phyloP scores from a whole-genome alignment of 2,329 filamentous ascomycete species.

The Colletotrichum orbiculare region DNA sequence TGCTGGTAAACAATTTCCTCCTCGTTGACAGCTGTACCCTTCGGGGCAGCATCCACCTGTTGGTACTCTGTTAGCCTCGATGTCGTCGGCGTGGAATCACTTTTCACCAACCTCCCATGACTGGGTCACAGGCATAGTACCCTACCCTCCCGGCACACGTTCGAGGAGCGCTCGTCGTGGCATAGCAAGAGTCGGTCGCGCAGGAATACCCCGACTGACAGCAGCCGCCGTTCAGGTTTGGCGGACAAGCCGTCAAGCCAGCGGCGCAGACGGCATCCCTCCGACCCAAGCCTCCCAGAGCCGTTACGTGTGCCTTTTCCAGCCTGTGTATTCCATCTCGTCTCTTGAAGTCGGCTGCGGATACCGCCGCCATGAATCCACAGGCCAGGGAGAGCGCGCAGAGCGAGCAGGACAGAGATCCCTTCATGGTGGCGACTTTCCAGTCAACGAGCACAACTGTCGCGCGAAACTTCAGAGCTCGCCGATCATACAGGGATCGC shows the following conservation, averaged over 20 bases:
- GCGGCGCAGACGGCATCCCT: conserved; percentile 41
- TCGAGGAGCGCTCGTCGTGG: conserved; percentile 55
- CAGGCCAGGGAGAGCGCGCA: conserved; percentile 20
- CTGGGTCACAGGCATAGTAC: conserved; percentile 54
- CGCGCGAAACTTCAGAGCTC: not conserved
- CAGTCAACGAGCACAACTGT: conserved; percentile 7
- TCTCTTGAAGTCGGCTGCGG: conserved; percentile 43
- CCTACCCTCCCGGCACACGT: conserved; percentile 50
- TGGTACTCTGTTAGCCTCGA: conserved; percentile 10
- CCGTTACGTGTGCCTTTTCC: conserved; percentile 42
- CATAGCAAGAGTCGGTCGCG: conserved; percentile 58
- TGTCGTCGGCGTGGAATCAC: conserved; percentile 28
- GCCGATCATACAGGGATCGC: conserved; percentile 19
- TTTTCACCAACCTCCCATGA: conserved; percentile 48
- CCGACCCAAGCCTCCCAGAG: conserved; percentile 14
- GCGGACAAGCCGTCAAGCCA: conserved; percentile 48
- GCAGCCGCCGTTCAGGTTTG: conserved; percentile 56
- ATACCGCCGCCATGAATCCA: not conserved
- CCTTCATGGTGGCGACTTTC: conserved; percentile 13
- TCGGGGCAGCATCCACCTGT: conserved; percentile 58
- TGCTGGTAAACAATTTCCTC: conserved; percentile 55
- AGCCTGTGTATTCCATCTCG: conserved; percentile 46
- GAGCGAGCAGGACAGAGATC: conserved; percentile 9
- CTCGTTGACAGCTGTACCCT: conserved; percentile 55
- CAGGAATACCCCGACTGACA: conserved; percentile 62